Percentiles rank a stretch among this genome's conserved stretches.
These are phyloP conservation scores for Helenozyma baotianmanensis DNA, from an alignment of 805 yeast genomes.

Conservation along the genomic window DNA sequence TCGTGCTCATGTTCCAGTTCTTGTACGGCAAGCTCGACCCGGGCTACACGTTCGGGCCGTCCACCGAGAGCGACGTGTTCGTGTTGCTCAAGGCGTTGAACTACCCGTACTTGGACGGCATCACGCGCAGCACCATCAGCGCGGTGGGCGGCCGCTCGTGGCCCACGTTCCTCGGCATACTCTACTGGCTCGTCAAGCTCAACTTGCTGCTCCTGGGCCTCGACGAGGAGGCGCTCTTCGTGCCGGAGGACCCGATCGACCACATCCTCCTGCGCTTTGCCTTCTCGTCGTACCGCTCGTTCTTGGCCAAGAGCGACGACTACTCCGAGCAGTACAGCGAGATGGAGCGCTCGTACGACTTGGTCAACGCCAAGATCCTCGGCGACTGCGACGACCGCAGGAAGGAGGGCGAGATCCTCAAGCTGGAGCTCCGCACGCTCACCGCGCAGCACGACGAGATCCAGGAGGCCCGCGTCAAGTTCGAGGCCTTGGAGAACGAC, in stretches of 20 bases:
- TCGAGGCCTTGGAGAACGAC: conserved; percentile 66
- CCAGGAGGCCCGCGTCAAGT: conserved; percentile 46
- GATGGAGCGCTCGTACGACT: conserved; percentile 52
- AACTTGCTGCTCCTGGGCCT: conserved; percentile 32
- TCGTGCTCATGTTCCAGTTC: conserved; percentile 73
- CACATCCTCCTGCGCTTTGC: conserved; percentile 57
- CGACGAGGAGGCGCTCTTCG: conserved; percentile 20
- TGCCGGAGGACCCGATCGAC: conserved; percentile 44
- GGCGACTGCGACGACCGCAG: conserved; percentile 41
- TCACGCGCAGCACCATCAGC: conserved; percentile 78
- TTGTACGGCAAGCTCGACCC: conserved; percentile 76
- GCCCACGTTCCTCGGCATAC: conserved; percentile 77
- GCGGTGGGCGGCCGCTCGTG: conserved; percentile 91
- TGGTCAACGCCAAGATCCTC: conserved; percentile 46
- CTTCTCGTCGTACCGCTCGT: conserved; percentile 61
- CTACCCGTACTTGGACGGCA: conserved; percentile 77
- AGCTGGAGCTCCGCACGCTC: conserved; percentile 36
- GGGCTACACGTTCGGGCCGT: conserved; percentile 59
- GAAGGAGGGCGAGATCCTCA: conserved; percentile 36
- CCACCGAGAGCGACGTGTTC: conserved; percentile 74
- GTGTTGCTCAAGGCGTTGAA: conserved; percentile 57
- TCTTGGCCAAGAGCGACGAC: conserved; percentile 61
- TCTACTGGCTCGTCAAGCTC: conserved; percentile 73
- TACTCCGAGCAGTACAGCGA: conserved; percentile 50
- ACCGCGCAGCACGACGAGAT: conserved; percentile 43